A percentile compares a stretch with the other conserved stretches of the same genome.
Evolutionary conservation across 495 filamentous ascomycete genomes (phyloP).

Genomic region (Aspergillus panamensis): DNA sequence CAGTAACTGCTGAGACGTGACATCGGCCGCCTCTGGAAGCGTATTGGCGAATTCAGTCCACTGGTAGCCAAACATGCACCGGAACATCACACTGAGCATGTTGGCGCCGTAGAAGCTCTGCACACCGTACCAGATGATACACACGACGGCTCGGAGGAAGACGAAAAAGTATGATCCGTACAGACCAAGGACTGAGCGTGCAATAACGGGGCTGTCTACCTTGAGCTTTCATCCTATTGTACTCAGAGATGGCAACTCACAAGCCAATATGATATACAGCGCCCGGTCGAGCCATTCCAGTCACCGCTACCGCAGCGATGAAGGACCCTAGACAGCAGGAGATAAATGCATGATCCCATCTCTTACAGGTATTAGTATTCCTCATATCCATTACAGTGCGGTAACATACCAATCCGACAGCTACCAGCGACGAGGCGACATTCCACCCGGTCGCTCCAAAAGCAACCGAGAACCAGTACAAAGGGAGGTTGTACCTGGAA

Average conservation of each 20-base stretch:
- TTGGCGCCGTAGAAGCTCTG: constrained; percentile 7
- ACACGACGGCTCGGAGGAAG: constrained; percentile 8
- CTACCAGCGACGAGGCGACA: constrained; percentile 2
- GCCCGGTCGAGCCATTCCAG: constrained; percentile 1
- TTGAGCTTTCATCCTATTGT: too few relatives aligned
- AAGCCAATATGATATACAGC: constrained; percentile 10
- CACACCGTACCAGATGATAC: constrained; percentile 12
- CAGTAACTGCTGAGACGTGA: constrained; percentile 4
- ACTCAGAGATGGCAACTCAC: neutral
- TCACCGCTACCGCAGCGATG: constrained; percentile 5
- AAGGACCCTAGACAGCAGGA: constrained; percentile 7
- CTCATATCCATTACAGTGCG: neutral
- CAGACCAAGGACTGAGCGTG: neutral
- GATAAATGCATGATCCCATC: constrained; percentile 6
- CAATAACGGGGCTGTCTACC: neutral
- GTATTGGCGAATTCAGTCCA: constrained; percentile 2
- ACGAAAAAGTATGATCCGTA: constrained; percentile 9
- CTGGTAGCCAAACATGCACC: constrained; percentile 2
- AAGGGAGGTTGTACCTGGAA: constrained; percentile 2
- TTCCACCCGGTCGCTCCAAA: constrained; percentile 12
- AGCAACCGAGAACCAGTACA: constrained; percentile 8
- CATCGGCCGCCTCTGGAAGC: neutral
- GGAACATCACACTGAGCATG: neutral
- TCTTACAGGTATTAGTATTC: neutral
- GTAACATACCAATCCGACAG: neutral